phyloP scores from a whole-genome alignment of 306 rosid genomes.

The Malus sylvestris region DNA sequence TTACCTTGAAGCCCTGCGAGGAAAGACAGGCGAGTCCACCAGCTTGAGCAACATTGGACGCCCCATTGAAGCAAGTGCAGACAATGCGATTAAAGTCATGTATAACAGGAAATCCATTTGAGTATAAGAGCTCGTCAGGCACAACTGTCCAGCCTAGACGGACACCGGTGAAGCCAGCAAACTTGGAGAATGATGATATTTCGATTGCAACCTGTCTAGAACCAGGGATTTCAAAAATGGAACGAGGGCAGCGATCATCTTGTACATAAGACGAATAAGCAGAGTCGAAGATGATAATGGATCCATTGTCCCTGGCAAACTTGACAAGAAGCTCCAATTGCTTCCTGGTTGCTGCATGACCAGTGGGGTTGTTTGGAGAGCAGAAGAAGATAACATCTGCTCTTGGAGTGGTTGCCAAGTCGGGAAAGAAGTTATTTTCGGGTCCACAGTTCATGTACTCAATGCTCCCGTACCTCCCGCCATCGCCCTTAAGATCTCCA shows the following conservation, averaged over 20 bases:
- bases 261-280: constrained; percentile 57
- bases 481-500: constrained; percentile 34
- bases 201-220: constrained; percentile 48
- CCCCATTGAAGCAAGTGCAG: constrained; percentile 36
- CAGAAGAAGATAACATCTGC: constrained; percentile 64
- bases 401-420: constrained; percentile 37
- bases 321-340: constrained; percentile 47
- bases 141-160: constrained; percentile 38
- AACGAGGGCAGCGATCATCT: constrained; percentile 50
- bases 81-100: constrained; percentile 31
- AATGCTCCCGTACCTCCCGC: constrained; percentile 42
- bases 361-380: constrained; percentile 86
- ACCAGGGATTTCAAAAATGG: constrained; percentile 63
- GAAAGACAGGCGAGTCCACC: constrained; percentile 42
- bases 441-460: constrained; percentile 62
- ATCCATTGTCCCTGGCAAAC: constrained; percentile 63
- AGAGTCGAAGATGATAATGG: constrained; percentile 61
- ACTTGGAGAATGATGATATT: constrained; percentile 33
- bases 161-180: constrained; percentile 34
- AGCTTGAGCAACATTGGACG: constrained; percentile 39
- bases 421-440: constrained; percentile 52
- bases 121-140: constrained; percentile 28
- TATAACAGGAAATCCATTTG: constrained; percentile 34
- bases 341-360: constrained; percentile 65
- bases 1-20: constrained; percentile 22